phyloP scores from a whole-genome alignment of 1,284 basidiomycete species.

The Ustilago hordei region DNA sequence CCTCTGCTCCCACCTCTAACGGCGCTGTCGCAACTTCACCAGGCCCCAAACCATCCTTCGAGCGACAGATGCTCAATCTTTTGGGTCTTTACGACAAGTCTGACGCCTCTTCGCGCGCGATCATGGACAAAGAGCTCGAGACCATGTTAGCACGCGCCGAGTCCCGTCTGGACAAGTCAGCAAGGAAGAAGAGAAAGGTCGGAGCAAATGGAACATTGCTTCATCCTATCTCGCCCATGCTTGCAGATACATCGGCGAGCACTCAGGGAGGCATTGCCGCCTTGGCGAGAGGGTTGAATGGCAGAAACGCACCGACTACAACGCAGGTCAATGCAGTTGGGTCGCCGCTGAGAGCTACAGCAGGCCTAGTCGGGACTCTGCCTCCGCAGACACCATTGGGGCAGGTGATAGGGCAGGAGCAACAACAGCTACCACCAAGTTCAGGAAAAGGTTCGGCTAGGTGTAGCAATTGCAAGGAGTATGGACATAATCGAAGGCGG shows the following conservation, averaged over 20 bases:
- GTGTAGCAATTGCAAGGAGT: constrained; percentile 52
- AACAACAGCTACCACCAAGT: constrained; percentile 20
- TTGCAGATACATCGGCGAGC: constrained; percentile 10
- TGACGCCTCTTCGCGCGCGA: constrained; percentile 18
- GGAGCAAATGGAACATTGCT: constrained; percentile 9
- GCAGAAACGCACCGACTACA: neutral
- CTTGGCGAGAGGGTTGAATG: constrained; percentile 21
- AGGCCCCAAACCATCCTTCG: constrained; percentile 29
- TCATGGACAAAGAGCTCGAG: constrained; percentile 39
- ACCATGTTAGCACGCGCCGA: constrained; percentile 26
- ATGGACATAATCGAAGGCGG: constrained; percentile 43
- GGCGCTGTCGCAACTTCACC: neutral
- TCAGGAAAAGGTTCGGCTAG: constrained; percentile 42
- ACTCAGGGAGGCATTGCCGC: neutral
- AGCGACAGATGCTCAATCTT: constrained; percentile 40
- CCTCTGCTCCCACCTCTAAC: neutral
- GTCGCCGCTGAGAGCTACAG: constrained; percentile 15
- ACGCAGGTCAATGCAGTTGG: constrained; percentile 13
- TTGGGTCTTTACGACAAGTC: constrained; percentile 35
- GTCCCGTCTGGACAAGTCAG: constrained; percentile 14
- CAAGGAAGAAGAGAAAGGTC: constrained; percentile 29
- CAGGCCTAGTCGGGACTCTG: neutral
- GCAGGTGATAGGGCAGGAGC: constrained; percentile 8
- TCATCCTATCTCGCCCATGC: neutral
- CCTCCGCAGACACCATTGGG: constrained; percentile 23